A percentile compares a stretch with the other conserved stretches of the same genome.
phyloP scores from a whole-genome alignment of 2,329 filamentous ascomycete genomes.

The Chaetomium globosum region DNA sequence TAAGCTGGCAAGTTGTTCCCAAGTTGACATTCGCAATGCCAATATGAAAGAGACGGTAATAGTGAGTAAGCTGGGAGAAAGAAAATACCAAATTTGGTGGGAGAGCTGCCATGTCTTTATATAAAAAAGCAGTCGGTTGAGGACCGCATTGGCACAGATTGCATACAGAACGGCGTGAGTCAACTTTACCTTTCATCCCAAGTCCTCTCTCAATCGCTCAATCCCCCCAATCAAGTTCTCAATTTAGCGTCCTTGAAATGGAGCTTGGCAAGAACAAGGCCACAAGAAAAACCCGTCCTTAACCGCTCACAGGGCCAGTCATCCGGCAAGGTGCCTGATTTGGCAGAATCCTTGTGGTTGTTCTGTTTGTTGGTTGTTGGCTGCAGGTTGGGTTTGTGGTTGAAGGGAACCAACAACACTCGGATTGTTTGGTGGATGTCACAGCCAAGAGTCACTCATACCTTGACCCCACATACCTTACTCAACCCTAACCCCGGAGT shows the following conservation, averaged over 20 bases:
- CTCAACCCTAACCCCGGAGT: background rate
- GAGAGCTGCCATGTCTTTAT: background rate
- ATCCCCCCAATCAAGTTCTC: background rate
- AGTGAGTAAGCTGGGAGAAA: background rate
- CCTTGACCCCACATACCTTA: background rate
- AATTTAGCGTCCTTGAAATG: slow-evolving; percentile 11
- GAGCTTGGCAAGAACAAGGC: background rate
- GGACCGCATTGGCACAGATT: background rate
- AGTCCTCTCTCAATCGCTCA: background rate
- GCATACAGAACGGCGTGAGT: slow-evolving; percentile 13
- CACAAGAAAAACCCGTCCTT: background rate
- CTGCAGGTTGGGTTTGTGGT: background rate
- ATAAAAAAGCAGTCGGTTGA: background rate
- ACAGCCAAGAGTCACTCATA: background rate
- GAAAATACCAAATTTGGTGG: too few species aligned
- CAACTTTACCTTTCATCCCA: slow-evolving; percentile 3
- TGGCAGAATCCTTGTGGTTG: background rate
- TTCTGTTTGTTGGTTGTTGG: background rate
- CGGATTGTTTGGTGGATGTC: background rate
- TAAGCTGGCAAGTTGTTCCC: too few species aligned
- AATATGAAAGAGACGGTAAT: background rate
- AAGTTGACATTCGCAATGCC: too few species aligned
- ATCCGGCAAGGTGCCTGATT: background rate
- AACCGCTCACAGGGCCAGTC: background rate
- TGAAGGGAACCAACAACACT: background rate